Conservation (phyloP, 345 rosid species). For the Eucalyptus cloeziana region DNA sequence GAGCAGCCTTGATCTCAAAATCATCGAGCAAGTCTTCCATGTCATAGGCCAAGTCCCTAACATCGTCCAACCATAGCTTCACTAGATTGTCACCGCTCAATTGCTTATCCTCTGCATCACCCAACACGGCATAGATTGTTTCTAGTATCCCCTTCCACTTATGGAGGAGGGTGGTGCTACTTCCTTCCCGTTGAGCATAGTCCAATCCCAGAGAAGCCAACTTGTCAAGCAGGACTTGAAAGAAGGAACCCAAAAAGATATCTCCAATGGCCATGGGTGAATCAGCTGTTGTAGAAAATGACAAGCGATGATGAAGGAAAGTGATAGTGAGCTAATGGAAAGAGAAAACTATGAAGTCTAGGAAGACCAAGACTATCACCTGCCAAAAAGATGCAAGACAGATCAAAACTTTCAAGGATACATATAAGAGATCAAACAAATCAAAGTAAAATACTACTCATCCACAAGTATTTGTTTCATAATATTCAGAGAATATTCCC, state of each 20-base stretch:
- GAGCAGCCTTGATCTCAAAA: accelerated
- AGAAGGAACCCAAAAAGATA: not conserved
- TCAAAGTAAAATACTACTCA: no score
- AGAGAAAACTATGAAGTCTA: not conserved
- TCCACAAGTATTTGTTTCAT: no score
- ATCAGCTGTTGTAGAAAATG: accelerated
- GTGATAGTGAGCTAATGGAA: not conserved
- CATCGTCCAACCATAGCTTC: not conserved
- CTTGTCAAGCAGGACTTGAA: not conserved
- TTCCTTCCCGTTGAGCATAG: not conserved
- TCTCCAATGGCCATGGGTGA: not conserved
- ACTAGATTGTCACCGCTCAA: accelerated
- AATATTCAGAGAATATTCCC: no score
- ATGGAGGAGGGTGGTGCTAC: accelerated
- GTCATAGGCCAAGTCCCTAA: not conserved
- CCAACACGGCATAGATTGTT: accelerated
- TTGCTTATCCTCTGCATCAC: not conserved
- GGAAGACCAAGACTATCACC: no score
- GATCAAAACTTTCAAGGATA: no score
- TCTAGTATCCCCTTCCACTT: not conserved
- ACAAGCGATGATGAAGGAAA: no score
- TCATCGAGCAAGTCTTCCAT: not conserved
- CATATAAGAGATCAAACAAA: no score
- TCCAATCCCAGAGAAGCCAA: not conserved
- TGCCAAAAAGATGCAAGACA: no score